Percentiles rank a stretch among this genome's conserved stretches.
These are phyloP conservation scores for Malassezia vespertilionis DNA, from an alignment of 1,284 basidiomycete species.

Conservation along the genomic window DNA sequence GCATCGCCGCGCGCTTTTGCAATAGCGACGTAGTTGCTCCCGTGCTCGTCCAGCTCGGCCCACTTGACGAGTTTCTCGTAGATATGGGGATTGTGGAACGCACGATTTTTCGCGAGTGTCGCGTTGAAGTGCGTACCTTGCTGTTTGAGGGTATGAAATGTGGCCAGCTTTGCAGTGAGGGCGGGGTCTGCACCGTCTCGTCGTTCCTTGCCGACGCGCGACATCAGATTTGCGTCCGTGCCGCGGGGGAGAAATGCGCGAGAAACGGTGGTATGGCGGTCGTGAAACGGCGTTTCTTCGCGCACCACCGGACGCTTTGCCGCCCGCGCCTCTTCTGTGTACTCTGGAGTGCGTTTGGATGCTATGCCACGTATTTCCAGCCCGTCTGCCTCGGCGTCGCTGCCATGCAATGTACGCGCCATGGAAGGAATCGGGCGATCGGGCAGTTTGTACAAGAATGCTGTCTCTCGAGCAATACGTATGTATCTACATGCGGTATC, in stretches of 20 bases:
- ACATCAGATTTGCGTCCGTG: not conserved
- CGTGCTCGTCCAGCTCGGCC: constrained; percentile 69
- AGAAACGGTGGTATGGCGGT: not conserved
- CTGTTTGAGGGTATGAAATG: constrained; percentile 58
- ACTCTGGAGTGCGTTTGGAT: no score
- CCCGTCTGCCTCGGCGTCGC: no score
- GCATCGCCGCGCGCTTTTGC: not conserved
- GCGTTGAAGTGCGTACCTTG: constrained; percentile 84
- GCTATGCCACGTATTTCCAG: no score
- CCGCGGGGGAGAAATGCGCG: constrained; percentile 4
- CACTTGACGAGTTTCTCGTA: constrained; percentile 85
- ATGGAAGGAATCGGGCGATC: no score
- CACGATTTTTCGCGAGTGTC: constrained; percentile 72
- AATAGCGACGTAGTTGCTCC: constrained; percentile 14
- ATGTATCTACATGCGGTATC: no score
- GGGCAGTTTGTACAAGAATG: no score
- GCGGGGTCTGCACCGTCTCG: not conserved
- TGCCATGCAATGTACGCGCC: no score
- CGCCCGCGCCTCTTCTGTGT: no score
- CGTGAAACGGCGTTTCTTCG: not conserved
- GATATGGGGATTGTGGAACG: constrained; percentile 87
- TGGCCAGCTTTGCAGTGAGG: constrained; percentile 55
- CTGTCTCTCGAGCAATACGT: no score
- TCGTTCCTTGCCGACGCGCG: constrained; percentile 8
- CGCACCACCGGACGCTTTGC: not conserved